Evolutionary conservation across 371 early-diverging fungal species (phyloP).

Genomic region (Saksenaea oblongispora): DNA sequence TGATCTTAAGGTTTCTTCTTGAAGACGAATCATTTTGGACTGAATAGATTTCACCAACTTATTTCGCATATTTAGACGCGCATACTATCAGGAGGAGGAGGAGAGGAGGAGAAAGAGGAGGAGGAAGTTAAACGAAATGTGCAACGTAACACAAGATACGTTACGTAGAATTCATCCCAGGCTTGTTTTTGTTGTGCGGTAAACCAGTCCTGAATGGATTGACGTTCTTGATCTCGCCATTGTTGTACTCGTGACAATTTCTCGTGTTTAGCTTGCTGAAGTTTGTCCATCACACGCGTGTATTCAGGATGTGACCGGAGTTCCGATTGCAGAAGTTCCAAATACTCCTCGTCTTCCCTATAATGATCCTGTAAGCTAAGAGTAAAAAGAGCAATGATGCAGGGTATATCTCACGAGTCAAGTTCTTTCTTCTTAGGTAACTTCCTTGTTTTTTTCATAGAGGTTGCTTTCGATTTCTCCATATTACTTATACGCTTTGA

Average conservation of each 20-base stretch:
- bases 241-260: constrained; percentile 18
- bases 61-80: not conserved
- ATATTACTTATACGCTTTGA: constrained; percentile 1
- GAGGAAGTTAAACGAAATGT: not conserved
- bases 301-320: constrained; percentile 28
- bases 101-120: not conserved
- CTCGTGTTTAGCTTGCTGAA: constrained; percentile 24
- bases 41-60: not conserved
- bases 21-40: not conserved
- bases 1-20: not conserved
- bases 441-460: constrained; percentile 3
- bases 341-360: not conserved
- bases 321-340: constrained; percentile 9
- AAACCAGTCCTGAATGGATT: constrained; percentile 31
- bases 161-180: constrained; percentile 35
- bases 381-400: not conserved
- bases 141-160: constrained; percentile 9
- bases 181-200: constrained; percentile 30
- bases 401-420: not conserved
- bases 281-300: constrained; percentile 22
- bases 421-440: not conserved
- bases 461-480: not conserved
- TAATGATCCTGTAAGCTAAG: not conserved
- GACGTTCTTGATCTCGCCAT: constrained; percentile 25
- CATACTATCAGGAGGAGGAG: constrained; percentile 3